Base-by-base conservation (phyloP, 2,329 filamentous ascomycete genomes). In the Epichloe typhina region DNA sequence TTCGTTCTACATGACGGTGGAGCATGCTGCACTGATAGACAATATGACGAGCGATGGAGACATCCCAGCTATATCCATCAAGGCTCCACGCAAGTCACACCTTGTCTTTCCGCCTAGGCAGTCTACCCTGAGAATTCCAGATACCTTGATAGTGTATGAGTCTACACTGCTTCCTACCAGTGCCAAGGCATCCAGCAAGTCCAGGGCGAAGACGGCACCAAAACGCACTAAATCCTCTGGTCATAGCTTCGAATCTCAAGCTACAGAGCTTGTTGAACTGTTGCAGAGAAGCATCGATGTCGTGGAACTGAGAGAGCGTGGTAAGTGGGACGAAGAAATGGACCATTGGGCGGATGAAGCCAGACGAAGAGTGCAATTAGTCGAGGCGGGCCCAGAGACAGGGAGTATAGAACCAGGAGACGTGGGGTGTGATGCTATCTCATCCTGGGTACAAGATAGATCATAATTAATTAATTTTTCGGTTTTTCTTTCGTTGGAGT, bases 231-330 rank as follows among this genome's bases (percentile, higher is more conserved):
- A 52, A 19, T 54, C 52, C 4, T 52, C 39, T 4, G 64, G 65
- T 8, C 72, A 79, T 59, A 72, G 61, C 15, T 74, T 77, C 51
- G 59, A 62, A 39, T 55, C 61, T 1, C 76, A 79, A 59, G 73
- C 76, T 0, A 50, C 57, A 3, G 72, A 75, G 58, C 60, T 80
- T n/a, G 67, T 66, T 0, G 58, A 61, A 15, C 57, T 75, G 52
- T 77, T 79, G 72, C 66, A 69, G 37, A 66, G 69, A 42, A 77
- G 75, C 56, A 57, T 79, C 19, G 63, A 71, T 26, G 69, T 66
- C 57, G 40, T 69, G 3, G 75, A 79, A 60, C 56, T 73, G 15
- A 69, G 66, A 52, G 65, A 72, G 54, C 64, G 69, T 19, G 59
- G 55, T 47, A 61, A 58, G 37, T 72, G 69, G 69, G 72, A 74